These are phyloP conservation scores for Ophiosphaerella herpotricha DNA, from an alignment of 2,329 filamentous ascomycete genomes.

Conservation along the genomic window DNA sequence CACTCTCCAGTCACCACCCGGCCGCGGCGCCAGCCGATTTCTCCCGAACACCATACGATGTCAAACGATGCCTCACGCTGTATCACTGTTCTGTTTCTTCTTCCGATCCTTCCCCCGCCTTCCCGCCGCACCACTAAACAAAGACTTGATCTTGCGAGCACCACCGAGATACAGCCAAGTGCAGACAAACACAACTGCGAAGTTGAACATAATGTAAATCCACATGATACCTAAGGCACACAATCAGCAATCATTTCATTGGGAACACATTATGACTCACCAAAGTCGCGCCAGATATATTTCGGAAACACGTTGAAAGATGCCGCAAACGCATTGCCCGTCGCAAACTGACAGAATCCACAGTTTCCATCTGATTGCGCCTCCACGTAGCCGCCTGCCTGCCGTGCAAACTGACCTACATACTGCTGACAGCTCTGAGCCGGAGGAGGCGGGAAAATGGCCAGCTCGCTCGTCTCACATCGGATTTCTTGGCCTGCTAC, in stretches of 20 bases:
- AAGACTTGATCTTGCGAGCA: slow-evolving; percentile 39
- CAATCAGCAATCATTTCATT: slow-evolving; percentile 7
- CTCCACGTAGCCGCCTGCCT: slow-evolving; percentile 65
- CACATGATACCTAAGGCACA: slow-evolving; percentile 29
- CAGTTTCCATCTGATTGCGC: slow-evolving; percentile 62
- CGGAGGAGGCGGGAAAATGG: slow-evolving; percentile 63
- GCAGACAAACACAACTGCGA: slow-evolving; percentile 56
- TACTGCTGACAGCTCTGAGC: slow-evolving; percentile 66
- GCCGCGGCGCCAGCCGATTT: slow-evolving; percentile 36
- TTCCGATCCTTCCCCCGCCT: slow-evolving; percentile 40
- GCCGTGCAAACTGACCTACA: slow-evolving; percentile 56
- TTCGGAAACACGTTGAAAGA: slow-evolving; percentile 65
- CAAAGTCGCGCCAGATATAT: slow-evolving; percentile 69
- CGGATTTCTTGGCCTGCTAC: slow-evolving; percentile 60
- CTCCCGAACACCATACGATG: slow-evolving; percentile 22
- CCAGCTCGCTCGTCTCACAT: slow-evolving; percentile 63
- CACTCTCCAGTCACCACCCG: slow-evolving; percentile 12
- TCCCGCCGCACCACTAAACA: slow-evolving; percentile 40
- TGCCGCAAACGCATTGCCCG: slow-evolving; percentile 62
- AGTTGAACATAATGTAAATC: slow-evolving; percentile 69
- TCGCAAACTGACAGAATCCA: slow-evolving; percentile 66
- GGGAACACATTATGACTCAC: slow-evolving; percentile 51
- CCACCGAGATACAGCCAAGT: slow-evolving; percentile 61
- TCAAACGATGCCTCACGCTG: slow-evolving; percentile 14
- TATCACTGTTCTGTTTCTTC: slow-evolving; percentile 29